Evolutionary conservation across 306 rosid genomes (phyloP).

Genomic region (Begonia peltatifolia): DNA sequence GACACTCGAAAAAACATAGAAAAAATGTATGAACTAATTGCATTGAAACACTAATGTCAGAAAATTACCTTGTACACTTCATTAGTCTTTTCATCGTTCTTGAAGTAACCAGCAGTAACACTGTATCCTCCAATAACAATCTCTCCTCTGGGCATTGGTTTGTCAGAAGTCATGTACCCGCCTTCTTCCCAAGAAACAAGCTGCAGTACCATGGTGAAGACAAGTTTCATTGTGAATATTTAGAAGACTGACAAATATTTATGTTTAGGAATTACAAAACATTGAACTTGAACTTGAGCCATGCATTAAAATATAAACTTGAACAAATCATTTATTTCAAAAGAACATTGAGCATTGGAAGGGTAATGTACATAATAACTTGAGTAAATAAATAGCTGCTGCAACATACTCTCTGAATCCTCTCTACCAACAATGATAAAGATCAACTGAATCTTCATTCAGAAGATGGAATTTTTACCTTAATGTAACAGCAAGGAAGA

Average conservation of each 20-base stretch:
- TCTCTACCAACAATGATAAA: neutral
- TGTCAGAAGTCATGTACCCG: slow-evolving; percentile 63
- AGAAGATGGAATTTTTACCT: slow-evolving; percentile 29
- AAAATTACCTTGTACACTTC: slow-evolving; percentile 69
- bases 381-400: too few relatives aligned
- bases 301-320: too few relatives aligned
- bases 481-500: slow-evolving; percentile 61
- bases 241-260: too few relatives aligned
- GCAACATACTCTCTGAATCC: too few relatives aligned
- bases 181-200: slow-evolving; percentile 96
- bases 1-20: too few relatives aligned
- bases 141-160: slow-evolving; percentile 96
- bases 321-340: too few relatives aligned
- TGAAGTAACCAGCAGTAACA: slow-evolving; percentile 82
- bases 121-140: slow-evolving; percentile 67
- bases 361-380: too few relatives aligned
- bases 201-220: slow-evolving; percentile 29
- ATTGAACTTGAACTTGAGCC: too few relatives aligned
- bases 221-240: too few relatives aligned
- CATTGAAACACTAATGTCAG: neutral
- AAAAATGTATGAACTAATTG: neutral
- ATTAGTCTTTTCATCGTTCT: slow-evolving; percentile 61
- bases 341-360: too few relatives aligned
- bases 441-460: slow-evolving; percentile 1
- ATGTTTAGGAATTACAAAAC: too few relatives aligned